phyloP scores from a whole-genome alignment of 257 asterid species.

The Misopates orontium region DNA sequence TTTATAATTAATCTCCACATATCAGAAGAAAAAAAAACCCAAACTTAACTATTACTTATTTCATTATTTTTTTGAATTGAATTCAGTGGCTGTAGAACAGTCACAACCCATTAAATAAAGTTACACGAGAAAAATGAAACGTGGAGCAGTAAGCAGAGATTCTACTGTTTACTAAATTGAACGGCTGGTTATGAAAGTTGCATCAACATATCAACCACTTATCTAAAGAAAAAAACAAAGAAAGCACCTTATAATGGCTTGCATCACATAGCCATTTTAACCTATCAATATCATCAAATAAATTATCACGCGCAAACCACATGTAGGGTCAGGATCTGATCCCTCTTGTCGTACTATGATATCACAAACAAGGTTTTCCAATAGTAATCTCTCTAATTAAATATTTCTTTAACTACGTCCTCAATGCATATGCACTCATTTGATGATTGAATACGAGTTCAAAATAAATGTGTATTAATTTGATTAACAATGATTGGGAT shows the following conservation, averaged over 20 bases:
- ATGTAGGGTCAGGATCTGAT: slow-evolving; percentile 22
- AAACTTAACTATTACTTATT: no score
- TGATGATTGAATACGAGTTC: no score
- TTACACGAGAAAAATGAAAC: neutral
- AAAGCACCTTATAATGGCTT: slow-evolving; percentile 36
- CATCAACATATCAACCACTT: slow-evolving; percentile 44
- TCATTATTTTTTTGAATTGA: no score
- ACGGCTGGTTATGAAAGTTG: slow-evolving; percentile 35
- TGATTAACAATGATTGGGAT: no score
- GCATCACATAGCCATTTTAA: slow-evolving; percentile 36
- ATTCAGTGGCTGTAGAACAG: neutral
- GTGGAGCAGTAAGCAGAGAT: neutral
- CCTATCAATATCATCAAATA: slow-evolving; percentile 22
- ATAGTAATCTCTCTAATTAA: no score
- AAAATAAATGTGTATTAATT: no score
- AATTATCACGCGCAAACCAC: slow-evolving; percentile 21
- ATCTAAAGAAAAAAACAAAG: slow-evolving; percentile 21
- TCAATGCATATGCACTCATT: no score
- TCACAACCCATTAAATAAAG: neutral
- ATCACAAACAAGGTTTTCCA: no score
- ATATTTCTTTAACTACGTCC: no score
- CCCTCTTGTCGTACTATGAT: no score
- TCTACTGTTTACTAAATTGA: slow-evolving; percentile 9
- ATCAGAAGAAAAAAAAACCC: no score
- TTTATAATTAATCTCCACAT: no score